Base-by-base conservation (phyloP, 768 basidiomycete genomes). In the Boletus sp. region DNA sequence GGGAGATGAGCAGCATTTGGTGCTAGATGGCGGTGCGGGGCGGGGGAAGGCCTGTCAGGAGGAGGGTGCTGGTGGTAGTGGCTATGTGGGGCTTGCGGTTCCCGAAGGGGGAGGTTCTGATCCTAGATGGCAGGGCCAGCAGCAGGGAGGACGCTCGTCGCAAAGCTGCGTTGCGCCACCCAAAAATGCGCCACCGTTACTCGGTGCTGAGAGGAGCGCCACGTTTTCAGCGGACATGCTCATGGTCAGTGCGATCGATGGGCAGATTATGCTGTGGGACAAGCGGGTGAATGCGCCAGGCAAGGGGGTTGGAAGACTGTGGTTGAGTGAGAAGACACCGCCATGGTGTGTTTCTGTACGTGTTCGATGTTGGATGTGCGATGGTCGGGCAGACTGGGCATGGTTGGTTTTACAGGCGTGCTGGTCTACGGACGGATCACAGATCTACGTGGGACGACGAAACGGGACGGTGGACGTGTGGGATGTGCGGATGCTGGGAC, bases 341-440 rank as follows among this genome's bases (percentile, higher is more conserved):
- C 93, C 92, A 11, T 98, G 94, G 93, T 97, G 93, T 71, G 81
- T 96, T 64, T 94, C 94, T 58, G 96, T 98, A 71, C 65, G 84
- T 75, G 43, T 50, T 54, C 41, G 44, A 53, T 27, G 49, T 9
- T 46, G 34, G 13, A 30, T 21, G 25, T 49, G 39, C 32, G 51
- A 57, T 53, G 34, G 51, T 44, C 43, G 45, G 39, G 29, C 17
- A 49, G 45, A 53, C 10, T 54, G n/a, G n/a, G n/a, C n/a, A n/a
- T n/a, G n/a, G n/a, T n/a, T n/a, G 23, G 39, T 35, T 64, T 59
- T 38, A 40, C 63, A 98, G 95, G 94, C 95, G 15, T 94, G 90
- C 69, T 98, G 96, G 94, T 93, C 93, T 6, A 80, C 84, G 3
- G 85, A 93, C 58, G 95, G 96, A 15, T 79, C 79, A 5, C 89